A percentile compares a stretch with the other conserved stretches of the same genome.
These are phyloP conservation scores for Camellia lanceoleosa DNA, from an alignment of 148 eudicot genomes.

Conservation along the genomic window DNA sequence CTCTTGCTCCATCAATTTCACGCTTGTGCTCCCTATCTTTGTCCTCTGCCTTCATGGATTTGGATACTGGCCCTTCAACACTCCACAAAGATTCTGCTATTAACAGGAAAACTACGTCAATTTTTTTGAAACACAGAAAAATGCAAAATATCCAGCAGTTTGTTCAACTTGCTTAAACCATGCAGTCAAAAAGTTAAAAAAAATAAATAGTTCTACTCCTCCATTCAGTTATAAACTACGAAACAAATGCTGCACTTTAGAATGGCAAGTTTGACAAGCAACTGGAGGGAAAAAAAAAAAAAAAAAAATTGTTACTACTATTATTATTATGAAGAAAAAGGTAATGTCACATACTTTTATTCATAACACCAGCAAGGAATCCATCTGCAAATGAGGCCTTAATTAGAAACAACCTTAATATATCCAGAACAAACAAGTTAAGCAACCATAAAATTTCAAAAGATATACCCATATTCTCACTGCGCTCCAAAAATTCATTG, in stretches of 20 bases:
- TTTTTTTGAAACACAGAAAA: not conserved
- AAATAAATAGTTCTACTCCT: not conserved
- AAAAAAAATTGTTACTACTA: not conserved
- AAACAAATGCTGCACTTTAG: not conserved
- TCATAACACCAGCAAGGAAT: conserved; percentile 86
- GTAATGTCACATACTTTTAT: conserved; percentile 59
- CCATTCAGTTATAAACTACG: not conserved
- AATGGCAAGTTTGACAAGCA: not conserved
- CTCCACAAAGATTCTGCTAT: conserved; percentile 63
- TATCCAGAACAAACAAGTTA: conserved; percentile 14
- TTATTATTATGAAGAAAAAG: not conserved
- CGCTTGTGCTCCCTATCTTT: conserved; percentile 74
- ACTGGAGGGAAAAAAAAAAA: no score
- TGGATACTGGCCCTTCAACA: conserved; percentile 53
- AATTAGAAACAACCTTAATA: conserved; percentile 11
- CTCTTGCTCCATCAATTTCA: conserved; percentile 66
- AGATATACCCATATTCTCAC: conserved; percentile 75
- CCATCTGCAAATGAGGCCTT: conserved; percentile 57
- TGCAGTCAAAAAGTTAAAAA: not conserved
- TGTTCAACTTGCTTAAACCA: conserved; percentile 7
- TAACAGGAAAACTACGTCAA: conserved; percentile 14
- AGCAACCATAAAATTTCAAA: conserved; percentile 7
- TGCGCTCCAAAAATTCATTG: conserved; percentile 74
- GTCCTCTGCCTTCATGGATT: conserved; percentile 51
- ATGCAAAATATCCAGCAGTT: not conserved